Percentiles rank a stretch among this genome's conserved stretches.
Evolutionary conservation across 1,284 basidiomycete genomes (phyloP).

Genomic region (Ustilago curta): DNA sequence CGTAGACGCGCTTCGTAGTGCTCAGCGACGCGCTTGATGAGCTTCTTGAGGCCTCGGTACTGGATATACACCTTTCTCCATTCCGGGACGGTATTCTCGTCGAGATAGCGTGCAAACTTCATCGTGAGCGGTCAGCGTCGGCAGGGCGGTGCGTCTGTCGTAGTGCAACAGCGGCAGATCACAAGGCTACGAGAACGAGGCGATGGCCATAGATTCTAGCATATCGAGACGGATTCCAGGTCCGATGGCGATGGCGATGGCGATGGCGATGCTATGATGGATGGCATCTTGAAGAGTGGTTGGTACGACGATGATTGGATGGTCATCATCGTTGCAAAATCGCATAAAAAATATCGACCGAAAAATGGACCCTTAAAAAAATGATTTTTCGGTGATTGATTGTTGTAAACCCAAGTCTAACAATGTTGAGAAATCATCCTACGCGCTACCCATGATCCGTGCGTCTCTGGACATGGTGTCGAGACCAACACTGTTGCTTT

Average conservation of each 20-base stretch:
- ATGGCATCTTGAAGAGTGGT: too few relatives aligned
- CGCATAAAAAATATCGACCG: not conserved
- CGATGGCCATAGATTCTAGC: not conserved
- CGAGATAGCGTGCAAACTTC: slow-evolving; percentile 63
- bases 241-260: not conserved
- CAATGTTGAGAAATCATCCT: not conserved
- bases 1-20: slow-evolving; percentile 43
- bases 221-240: not conserved
- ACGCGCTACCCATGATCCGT: slow-evolving; percentile 2
- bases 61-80: slow-evolving; percentile 69
- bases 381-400: too few relatives aligned
- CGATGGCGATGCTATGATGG: too few relatives aligned
- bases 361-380: slow-evolving; percentile 5
- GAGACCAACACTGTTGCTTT: slow-evolving; percentile 4
- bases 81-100: slow-evolving; percentile 65
- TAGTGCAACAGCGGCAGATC: not conserved
- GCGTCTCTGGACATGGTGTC: not conserved
- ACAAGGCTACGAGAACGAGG: not conserved
- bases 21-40: slow-evolving; percentile 67
- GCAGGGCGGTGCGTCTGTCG: not conserved
- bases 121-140: slow-evolving; percentile 7
- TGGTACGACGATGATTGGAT: not conserved
- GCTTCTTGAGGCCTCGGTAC: slow-evolving; percentile 69
- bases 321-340: not conserved
- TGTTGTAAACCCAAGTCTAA: not conserved